phyloP scores from a whole-genome alignment of 148 eudicot genomes.

The Rhododendron henanense region DNA sequence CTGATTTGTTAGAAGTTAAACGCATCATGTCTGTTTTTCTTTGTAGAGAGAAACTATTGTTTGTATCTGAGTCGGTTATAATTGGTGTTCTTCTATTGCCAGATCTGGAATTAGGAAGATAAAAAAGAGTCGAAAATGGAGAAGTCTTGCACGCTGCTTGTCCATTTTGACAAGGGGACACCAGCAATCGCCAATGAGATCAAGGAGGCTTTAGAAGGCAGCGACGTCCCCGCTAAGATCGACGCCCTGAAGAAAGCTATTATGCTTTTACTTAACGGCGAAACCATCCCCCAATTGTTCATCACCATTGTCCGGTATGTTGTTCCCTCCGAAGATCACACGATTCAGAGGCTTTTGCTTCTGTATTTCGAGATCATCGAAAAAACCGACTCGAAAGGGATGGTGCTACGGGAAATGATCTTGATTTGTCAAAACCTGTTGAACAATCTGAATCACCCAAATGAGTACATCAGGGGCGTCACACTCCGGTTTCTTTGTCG shows the following conservation, averaged over 20 bases:
- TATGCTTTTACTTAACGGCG: slow-evolving; percentile 60
- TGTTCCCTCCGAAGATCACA: slow-evolving; percentile 64
- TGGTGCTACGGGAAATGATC: slow-evolving; percentile 56
- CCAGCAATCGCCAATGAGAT: slow-evolving; percentile 76
- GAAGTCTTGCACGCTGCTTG: slow-evolving; percentile 60
- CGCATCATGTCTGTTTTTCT: not conserved
- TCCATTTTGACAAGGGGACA: slow-evolving; percentile 65
- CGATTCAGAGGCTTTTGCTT: slow-evolving; percentile 58
- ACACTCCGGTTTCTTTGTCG: slow-evolving; percentile 76
- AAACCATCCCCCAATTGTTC: slow-evolving; percentile 60
- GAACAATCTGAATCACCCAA: slow-evolving; percentile 60
- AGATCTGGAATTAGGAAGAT: slow-evolving; percentile 7
- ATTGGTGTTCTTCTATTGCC: not conserved
- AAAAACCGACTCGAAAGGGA: slow-evolving; percentile 62
- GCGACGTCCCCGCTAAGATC: slow-evolving; percentile 49
- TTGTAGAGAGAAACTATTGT: not conserved
- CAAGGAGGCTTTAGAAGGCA: slow-evolving; percentile 71
- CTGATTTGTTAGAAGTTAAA: not conserved
- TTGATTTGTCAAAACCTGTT: slow-evolving; percentile 62
- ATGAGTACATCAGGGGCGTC: slow-evolving; percentile 78
- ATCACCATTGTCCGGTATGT: slow-evolving; percentile 67
- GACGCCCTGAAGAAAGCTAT: slow-evolving; percentile 68
- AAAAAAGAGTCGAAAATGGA: slow-evolving; percentile 30
- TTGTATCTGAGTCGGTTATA: not conserved
- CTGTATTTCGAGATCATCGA: slow-evolving; percentile 62